These are phyloP conservation scores for Fraxinus albicans DNA, from an alignment of 305 asterid species.

Conservation along the genomic window DNA sequence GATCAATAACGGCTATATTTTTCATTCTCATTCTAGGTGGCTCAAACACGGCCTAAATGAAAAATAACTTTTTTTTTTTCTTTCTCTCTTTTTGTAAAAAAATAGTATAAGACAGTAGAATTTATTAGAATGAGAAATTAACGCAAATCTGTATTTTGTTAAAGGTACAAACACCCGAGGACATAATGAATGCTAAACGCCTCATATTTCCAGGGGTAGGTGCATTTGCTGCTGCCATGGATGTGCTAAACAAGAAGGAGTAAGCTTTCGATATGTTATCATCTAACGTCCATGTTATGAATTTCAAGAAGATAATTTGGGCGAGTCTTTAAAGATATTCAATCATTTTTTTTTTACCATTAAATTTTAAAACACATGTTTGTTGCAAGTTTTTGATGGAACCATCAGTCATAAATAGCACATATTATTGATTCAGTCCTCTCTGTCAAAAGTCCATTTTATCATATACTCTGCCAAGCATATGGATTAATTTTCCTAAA, in stretches of 20 bases:
- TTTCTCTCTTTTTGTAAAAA: neutral
- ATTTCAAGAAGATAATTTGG: neutral
- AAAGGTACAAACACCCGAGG: conserved; percentile 82
- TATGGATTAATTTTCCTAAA: neutral
- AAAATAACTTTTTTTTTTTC: neutral
- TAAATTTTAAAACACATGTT: neutral
- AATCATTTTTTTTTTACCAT: neutral
- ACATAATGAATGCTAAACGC: conserved; percentile 71
- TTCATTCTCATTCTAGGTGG: too few species aligned
- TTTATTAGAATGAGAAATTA: neutral
- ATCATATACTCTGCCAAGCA: neutral
- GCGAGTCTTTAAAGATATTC: neutral
- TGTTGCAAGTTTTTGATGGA: neutral
- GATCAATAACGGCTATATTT: too few species aligned
- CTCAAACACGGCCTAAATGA: neutral
- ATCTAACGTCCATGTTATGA: neutral
- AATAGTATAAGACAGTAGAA: neutral
- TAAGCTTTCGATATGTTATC: conserved; percentile 26
- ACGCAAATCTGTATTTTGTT: neutral
- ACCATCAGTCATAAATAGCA: neutral
- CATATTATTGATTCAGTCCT: neutral
- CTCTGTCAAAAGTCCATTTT: neutral
- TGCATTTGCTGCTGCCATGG: conserved; percentile 97
- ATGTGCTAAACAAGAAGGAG: conserved; percentile 76
- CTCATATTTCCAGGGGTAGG: conserved; percentile 97